phyloP scores from a whole-genome alignment of 805 yeast genomes.

The Ogataea neopini region DNA sequence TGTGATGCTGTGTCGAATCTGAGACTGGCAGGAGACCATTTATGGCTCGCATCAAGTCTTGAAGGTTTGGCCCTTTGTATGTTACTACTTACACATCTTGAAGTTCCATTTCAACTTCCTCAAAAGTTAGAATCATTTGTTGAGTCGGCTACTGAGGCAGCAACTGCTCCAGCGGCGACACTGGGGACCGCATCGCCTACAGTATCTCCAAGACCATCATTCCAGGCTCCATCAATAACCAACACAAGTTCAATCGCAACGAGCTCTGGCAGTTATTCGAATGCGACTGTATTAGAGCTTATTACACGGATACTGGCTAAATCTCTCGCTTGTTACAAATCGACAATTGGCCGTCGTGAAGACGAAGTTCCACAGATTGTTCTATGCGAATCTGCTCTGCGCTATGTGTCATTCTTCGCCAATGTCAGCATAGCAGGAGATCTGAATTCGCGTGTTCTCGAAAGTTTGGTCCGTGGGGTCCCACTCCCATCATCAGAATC shows the following conservation, averaged over 20 bases:
- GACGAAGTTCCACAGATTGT: conserved; percentile 84
- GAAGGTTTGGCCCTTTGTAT: conserved; percentile 76
- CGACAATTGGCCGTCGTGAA: conserved; percentile 57
- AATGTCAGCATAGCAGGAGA: conserved; percentile 50
- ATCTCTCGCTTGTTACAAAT: conserved; percentile 45
- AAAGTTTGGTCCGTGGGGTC: conserved; percentile 45
- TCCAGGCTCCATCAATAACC: conserved; percentile 27
- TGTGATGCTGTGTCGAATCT: conserved; percentile 68
- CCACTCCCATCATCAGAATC: conserved; percentile 13
- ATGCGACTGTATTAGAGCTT: conserved; percentile 36
- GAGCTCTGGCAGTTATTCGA: conserved; percentile 21
- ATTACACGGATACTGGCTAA: conserved; percentile 41
- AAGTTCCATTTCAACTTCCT: conserved; percentile 51
- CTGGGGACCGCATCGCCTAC: conserved; percentile 34
- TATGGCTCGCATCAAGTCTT: conserved; percentile 89
- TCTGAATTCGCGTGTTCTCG: conserved; percentile 42
- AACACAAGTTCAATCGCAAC: conserved; percentile 14
- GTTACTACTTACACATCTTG: conserved; percentile 57
- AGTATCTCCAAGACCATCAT: conserved; percentile 52
- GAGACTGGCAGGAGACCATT: conserved; percentile 64
- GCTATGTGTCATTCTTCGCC: conserved; percentile 64
- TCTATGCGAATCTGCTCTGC: conserved; percentile 66
- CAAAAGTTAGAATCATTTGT: conserved; percentile 31
- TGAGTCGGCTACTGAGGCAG: conserved; percentile 28
- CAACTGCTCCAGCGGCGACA: conserved; percentile 19